Percentiles rank a stretch among this genome's conserved stretches.
phyloP scores from a whole-genome alignment of 2,329 filamentous ascomycete species.

The Phialophora verrucosa region DNA sequence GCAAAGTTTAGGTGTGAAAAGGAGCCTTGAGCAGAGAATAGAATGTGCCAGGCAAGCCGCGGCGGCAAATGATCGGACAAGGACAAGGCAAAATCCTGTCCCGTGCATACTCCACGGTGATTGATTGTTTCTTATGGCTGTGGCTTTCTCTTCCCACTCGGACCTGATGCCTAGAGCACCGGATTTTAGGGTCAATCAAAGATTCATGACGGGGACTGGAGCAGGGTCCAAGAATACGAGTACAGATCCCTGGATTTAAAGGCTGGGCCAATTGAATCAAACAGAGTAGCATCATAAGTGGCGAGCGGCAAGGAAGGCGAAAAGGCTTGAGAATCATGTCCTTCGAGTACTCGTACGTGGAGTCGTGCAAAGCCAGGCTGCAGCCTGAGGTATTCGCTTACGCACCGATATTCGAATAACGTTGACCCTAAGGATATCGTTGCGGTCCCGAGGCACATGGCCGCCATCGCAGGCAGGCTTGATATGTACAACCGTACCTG shows the following conservation, averaged over 20 bases:
- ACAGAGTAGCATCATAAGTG: slow-evolving; percentile 2
- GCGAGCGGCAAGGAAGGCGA: slow-evolving; percentile 14
- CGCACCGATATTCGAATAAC: not conserved
- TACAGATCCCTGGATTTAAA: not conserved
- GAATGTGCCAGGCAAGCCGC: slow-evolving; percentile 4
- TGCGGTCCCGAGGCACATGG: not conserved
- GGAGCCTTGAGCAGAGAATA: not conserved
- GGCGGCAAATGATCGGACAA: slow-evolving; percentile 15
- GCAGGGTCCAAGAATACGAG: not conserved
- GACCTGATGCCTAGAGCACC: not conserved
- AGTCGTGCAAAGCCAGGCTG: not conserved
- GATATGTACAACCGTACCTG: not conserved
- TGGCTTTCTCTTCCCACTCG: not conserved
- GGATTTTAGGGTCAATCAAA: not conserved
- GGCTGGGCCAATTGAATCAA: not conserved
- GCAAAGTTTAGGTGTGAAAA: not conserved
- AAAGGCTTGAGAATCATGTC: not conserved
- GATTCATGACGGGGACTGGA: not conserved
- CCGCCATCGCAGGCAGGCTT: not conserved
- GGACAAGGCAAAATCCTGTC: slow-evolving; percentile 1
- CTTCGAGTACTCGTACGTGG: too few relatives aligned
- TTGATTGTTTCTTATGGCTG: not conserved
- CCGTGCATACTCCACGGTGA: not conserved
- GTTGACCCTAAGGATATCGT: not conserved
- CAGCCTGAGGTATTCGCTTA: not conserved